Conservation (phyloP, 352 stramenopile species). For the Phytopythium vexans region DNA sequence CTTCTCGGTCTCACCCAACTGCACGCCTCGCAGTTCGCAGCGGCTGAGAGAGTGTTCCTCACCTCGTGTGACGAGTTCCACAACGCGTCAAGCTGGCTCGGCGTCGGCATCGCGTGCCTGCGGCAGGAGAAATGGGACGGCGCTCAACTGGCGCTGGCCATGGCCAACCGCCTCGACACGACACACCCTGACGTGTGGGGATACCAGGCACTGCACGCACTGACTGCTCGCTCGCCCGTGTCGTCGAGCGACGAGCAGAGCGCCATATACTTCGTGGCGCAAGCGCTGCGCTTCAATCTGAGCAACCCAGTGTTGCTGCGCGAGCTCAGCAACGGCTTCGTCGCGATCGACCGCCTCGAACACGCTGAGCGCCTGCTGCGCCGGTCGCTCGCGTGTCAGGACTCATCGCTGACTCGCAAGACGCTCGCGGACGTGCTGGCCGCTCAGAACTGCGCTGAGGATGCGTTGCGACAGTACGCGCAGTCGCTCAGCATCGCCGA, state of each 20-base stretch:
- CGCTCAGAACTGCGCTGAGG: slow-evolving; percentile 76
- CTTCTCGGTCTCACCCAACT: slow-evolving; percentile 60
- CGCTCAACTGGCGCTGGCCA: slow-evolving; percentile 57
- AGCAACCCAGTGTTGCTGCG: slow-evolving; percentile 61
- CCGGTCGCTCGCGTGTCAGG: slow-evolving; percentile 56
- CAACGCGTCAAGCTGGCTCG: slow-evolving; percentile 73
- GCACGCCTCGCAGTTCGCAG: slow-evolving; percentile 57
- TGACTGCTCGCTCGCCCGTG: slow-evolving; percentile 23
- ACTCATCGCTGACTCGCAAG: slow-evolving; percentile 77
- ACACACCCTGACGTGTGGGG: slow-evolving; percentile 75
- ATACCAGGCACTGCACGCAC: slow-evolving; percentile 58
- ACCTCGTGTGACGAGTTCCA: slow-evolving; percentile 53
- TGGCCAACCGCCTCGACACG: slow-evolving; percentile 70
- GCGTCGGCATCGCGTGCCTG: slow-evolving; percentile 65
- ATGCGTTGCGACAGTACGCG: slow-evolving; percentile 67
- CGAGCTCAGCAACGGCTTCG: slow-evolving; percentile 79
- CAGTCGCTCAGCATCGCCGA: slow-evolving; percentile 43
- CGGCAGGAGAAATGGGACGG: slow-evolving; percentile 60
- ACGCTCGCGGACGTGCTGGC: slow-evolving; percentile 73
- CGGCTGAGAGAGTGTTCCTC: slow-evolving; percentile 54
- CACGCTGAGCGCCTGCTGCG: slow-evolving; percentile 65
- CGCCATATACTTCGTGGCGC: slow-evolving; percentile 43
- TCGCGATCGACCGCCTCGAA: slow-evolving; percentile 75
- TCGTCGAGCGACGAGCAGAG: slow-evolving; percentile 37
- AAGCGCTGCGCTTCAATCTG: slow-evolving; percentile 61